phyloP scores from a whole-genome alignment of 345 rosid species.

The Erodium maritimum region DNA sequence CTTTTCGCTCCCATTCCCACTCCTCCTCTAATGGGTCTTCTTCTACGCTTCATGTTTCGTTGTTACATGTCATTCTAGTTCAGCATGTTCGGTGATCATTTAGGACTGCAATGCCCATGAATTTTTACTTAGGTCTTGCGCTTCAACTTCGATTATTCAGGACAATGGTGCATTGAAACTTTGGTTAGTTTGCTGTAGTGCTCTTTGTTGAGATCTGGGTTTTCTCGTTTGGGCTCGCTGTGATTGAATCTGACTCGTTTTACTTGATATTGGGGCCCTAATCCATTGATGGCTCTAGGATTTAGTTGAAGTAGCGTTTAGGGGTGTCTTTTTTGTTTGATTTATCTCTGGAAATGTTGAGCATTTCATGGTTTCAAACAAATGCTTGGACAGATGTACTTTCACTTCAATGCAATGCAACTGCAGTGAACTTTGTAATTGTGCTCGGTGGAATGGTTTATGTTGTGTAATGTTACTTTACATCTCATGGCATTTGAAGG shows the following conservation, averaged over 20 bases:
- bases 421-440: background rate
- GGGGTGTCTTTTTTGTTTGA: background rate
- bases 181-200: background rate
- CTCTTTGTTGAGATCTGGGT: slow-evolving; percentile 9
- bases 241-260: slow-evolving; percentile 4
- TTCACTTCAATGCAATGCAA: background rate
- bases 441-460: background rate
- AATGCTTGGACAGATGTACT: background rate
- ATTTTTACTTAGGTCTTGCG: slow-evolving; percentile 9
- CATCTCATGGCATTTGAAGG: too few relatives aligned
- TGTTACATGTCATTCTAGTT: background rate
- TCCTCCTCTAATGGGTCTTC: slow-evolving; percentile 1
- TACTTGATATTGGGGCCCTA: background rate
- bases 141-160: background rate
- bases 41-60: background rate
- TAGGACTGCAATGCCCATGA: background rate
- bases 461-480: too few relatives aligned
- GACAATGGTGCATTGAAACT: background rate
- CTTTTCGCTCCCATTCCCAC: background rate
- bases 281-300: background rate
- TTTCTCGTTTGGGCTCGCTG: background rate
- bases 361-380: background rate
- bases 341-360: background rate
- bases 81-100: slow-evolving; percentile 1
- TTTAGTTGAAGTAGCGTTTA: too few relatives aligned